phyloP scores from a whole-genome alignment of 352 stramenopile species.

The Globisporangium emineosum region DNA sequence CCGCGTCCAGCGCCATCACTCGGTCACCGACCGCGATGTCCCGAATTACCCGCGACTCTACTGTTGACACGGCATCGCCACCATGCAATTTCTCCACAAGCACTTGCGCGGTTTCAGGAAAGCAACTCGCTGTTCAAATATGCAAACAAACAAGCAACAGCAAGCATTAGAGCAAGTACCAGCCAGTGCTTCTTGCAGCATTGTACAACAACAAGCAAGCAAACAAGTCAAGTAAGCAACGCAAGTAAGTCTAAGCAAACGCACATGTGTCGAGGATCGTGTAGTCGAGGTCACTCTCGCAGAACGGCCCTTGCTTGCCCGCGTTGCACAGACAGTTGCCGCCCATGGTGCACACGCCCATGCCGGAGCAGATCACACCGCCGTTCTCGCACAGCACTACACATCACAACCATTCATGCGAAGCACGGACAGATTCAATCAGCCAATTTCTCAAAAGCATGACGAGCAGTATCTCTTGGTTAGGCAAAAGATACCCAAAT shows the following conservation, averaged over 20 bases:
- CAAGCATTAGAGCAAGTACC: not conserved
- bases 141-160: not conserved
- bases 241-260: too few species aligned
- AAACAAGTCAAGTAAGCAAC: not conserved
- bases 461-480: slow-evolving; percentile 1
- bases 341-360: slow-evolving; percentile 61
- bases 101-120: slow-evolving; percentile 48
- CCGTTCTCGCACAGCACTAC: slow-evolving; percentile 74
- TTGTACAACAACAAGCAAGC: not conserved
- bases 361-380: slow-evolving; percentile 60
- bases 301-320: slow-evolving; percentile 55
- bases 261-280: slow-evolving; percentile 45
- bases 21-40: slow-evolving; percentile 39
- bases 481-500: not conserved
- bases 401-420: not conserved
- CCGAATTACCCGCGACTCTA: slow-evolving; percentile 24
- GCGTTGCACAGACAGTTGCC: slow-evolving; percentile 65
- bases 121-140: slow-evolving; percentile 45
- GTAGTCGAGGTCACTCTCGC: slow-evolving; percentile 45
- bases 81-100: slow-evolving; percentile 10
- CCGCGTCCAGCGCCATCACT: slow-evolving; percentile 44
- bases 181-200: not conserved
- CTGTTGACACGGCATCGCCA: slow-evolving; percentile 1
- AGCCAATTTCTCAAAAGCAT: not conserved
- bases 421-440: slow-evolving; percentile 10